phyloP scores from a whole-genome alignment of 192 early-diverging fungal species.

The Mortierella claussenii region DNA sequence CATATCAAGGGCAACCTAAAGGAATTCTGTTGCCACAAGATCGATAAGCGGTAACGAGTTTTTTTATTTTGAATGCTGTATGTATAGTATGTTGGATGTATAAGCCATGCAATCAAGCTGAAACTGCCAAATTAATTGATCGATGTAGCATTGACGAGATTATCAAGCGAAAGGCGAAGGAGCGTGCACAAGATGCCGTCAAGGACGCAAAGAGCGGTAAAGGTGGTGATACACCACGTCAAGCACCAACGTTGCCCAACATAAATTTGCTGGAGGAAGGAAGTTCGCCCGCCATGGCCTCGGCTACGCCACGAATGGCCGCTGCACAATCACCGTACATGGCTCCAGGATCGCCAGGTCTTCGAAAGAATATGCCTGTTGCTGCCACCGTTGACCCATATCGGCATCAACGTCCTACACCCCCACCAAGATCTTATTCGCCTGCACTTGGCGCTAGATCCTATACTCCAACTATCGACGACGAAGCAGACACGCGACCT shows the following conservation, averaged over 20 bases:
- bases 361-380: slow-evolving; percentile 25
- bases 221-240: slow-evolving; percentile 24
- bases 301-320: slow-evolving; percentile 22
- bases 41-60: slow-evolving; percentile 94
- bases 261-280: slow-evolving; percentile 40
- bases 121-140: too few relatives aligned
- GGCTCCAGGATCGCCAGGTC: slow-evolving; percentile 23
- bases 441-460: slow-evolving; percentile 22
- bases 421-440: slow-evolving; percentile 27
- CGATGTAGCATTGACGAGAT: slow-evolving; percentile 66
- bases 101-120: too few relatives aligned
- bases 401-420: slow-evolving; percentile 30
- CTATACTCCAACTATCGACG: slow-evolving; percentile 45
- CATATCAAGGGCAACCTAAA: slow-evolving; percentile 89
- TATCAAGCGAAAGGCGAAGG: slow-evolving; percentile 57
- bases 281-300: slow-evolving; percentile 4
- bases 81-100: too few relatives aligned
- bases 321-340: slow-evolving; percentile 20
- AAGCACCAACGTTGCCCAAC: slow-evolving; percentile 49
- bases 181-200: slow-evolving; percentile 48
- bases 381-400: slow-evolving; percentile 42
- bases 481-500: slow-evolving; percentile 31
- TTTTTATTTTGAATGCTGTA: too few relatives aligned
- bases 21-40: slow-evolving; percentile 88
- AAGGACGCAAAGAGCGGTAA: slow-evolving; percentile 25